Evolutionary conservation across 768 basidiomycete genomes (phyloP).

Genomic region (Termitomyces sp.): DNA sequence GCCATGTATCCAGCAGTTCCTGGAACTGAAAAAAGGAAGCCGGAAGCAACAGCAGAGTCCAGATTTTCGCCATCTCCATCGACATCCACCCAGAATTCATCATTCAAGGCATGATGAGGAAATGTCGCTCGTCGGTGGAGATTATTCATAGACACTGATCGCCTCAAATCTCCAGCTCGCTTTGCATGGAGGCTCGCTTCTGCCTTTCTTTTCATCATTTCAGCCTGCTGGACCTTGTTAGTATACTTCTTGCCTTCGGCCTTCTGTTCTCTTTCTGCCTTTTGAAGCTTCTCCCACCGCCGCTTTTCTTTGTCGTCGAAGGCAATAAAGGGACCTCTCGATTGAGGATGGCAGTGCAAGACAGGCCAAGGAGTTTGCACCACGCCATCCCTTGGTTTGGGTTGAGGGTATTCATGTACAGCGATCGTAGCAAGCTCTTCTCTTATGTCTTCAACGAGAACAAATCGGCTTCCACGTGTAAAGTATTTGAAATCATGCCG

Average conservation of each 20-base stretch:
- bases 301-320: constrained; percentile 73
- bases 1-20: constrained; percentile 64
- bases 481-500: constrained; percentile 91
- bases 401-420: constrained; percentile 71
- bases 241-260: constrained; percentile 31
- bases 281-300: constrained; percentile 59
- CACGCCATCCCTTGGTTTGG: constrained; percentile 47
- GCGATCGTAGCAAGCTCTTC: constrained; percentile 83
- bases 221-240: constrained; percentile 27
- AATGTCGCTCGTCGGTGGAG: constrained; percentile 52
- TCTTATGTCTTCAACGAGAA: constrained; percentile 88
- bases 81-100: constrained; percentile 28
- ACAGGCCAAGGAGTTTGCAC: constrained; percentile 74
- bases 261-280: constrained; percentile 42
- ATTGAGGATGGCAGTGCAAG: constrained; percentile 70
- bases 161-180: constrained; percentile 55
- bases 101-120: constrained; percentile 19
- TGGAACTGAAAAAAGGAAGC: constrained; percentile 65
- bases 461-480: constrained; percentile 64
- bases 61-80: constrained; percentile 43
- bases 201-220: constrained; percentile 34
- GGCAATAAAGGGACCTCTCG: constrained; percentile 70
- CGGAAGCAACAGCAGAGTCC: constrained; percentile 66
- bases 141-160: constrained; percentile 74
- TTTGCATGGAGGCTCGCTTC: constrained; percentile 28